These are phyloP conservation scores for Thermochaetoides thermophila DNA, from an alignment of 495 filamentous ascomycete genomes.

Conservation along the genomic window DNA sequence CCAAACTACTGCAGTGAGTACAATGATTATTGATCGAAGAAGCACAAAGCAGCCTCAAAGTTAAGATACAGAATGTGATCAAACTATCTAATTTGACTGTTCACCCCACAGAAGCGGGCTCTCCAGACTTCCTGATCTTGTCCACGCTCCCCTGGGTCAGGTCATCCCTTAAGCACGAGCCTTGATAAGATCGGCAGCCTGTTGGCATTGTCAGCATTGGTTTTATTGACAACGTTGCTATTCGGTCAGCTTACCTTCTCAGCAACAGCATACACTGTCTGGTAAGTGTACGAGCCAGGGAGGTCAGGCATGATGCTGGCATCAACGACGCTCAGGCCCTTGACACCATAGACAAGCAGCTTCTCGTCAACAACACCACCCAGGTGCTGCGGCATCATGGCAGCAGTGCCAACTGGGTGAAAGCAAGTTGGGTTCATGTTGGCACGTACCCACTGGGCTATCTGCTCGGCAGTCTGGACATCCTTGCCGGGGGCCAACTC, in stretches of 20 bases:
- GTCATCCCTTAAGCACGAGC: no score
- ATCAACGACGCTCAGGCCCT: slow-evolving; percentile 25
- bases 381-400: slow-evolving; percentile 33
- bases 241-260: slow-evolving; percentile 31
- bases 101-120: no score
- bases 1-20: no score
- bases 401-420: slow-evolving; percentile 23
- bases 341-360: slow-evolving; percentile 26
- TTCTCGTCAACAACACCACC: slow-evolving; percentile 35
- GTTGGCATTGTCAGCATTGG: no score
- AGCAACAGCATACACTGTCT: slow-evolving; percentile 28
- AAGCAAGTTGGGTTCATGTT: slow-evolving; percentile 9
- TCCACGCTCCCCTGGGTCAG: no score
- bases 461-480: slow-evolving; percentile 13
- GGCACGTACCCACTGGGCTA: slow-evolving; percentile 13
- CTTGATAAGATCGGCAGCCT: no score
- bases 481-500: slow-evolving; percentile 18
- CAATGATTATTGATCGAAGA: no score
- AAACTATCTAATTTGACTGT: no score
- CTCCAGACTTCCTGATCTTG: no score
- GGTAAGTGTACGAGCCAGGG: slow-evolving; percentile 22
- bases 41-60: no score
- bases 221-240: no score
- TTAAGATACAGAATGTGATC: no score
- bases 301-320: slow-evolving; percentile 26